Evolutionary conservation across 2,329 filamentous ascomycete genomes (phyloP), one percentile per base, ranked within the genome.

Genomic region (Hirsutella thompsonii): DNA sequence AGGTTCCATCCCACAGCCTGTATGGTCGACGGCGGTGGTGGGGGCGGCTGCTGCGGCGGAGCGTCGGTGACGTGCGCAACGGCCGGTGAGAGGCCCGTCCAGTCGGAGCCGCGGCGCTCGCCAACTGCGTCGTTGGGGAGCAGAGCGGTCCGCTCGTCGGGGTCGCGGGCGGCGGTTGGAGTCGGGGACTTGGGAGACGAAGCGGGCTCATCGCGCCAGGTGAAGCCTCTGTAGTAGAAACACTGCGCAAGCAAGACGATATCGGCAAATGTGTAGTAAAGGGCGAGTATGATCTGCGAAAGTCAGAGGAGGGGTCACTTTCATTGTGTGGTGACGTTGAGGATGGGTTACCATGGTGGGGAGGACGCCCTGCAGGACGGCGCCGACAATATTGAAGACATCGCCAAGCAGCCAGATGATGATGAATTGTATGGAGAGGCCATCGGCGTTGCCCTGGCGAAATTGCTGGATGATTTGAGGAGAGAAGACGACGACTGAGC

Each of bases 391-490:
- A 58, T 96, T 96, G 70, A 94, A 95, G 49, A 95, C 80, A 78
- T 98, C 92, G 40, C 92, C 92, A 1, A 81, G 71, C 2, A 95
- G 73, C 92, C 92, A 98, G 53, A 94, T 76, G 45, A 93, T 80
- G 55, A 96, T 79, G 66, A 96, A 98, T 42, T 90, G 81, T 13
- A 95, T 75, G 0, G 86, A 94, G 1, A 96, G 71, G 2, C 88
- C 90, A 57, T 95, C 87, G 43, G 88, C 86, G 33, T 83, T 93
- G 49, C 76, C 69, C 42, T 88, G 77, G 47, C 80, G 81, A 65
- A 94, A 95, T 58, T 95, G 95, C 56, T 94, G 87, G 52, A 94
- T 81, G 52, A 98, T 95, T 53, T 98, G 92, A 2, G 92, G 92
- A 1, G 87, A 92, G 66, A 95, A 98, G 43, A 98, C 92, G 29